phyloP scores from a whole-genome alignment of 805 yeast species.

The Sugiyamaella valdiviana region DNA sequence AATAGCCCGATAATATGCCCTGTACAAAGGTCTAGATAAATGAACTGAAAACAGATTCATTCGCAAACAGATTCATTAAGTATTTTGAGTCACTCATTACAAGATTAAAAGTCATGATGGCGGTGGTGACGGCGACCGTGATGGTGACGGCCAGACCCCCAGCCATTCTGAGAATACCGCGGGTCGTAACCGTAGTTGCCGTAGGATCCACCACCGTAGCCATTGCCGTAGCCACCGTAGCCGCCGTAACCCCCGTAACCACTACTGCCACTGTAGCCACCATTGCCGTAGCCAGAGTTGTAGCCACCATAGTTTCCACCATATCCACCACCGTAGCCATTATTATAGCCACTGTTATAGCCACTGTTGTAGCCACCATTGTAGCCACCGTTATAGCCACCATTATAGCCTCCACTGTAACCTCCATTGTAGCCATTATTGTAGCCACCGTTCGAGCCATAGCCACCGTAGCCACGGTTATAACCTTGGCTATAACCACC shows the following conservation, averaged over 20 bases:
- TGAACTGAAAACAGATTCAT: too few relatives aligned
- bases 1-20: neutral
- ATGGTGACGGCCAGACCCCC: neutral
- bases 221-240: slow-evolving; percentile 3
- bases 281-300: slow-evolving; percentile 2
- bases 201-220: neutral
- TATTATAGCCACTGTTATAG: neutral
- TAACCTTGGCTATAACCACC: too few relatives aligned
- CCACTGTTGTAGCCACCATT: slow-evolving; percentile 1
- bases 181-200: too few relatives aligned
- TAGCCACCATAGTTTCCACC: neutral
- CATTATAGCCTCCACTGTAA: neutral
- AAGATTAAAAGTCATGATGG: neutral
- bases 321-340: slow-evolving; percentile 4
- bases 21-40: neutral
- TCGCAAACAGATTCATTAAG: too few relatives aligned
- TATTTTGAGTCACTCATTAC: too few relatives aligned
- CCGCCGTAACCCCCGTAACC: slow-evolving; percentile 3
- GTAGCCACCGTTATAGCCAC: slow-evolving; percentile 1
- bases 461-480: slow-evolving; percentile 1
- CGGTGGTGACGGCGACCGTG: slow-evolving; percentile 1
- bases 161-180: too few relatives aligned
- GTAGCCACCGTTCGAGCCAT: neutral
- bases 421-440: neutral
- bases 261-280: slow-evolving; percentile 6